A percentile compares a stretch with the other conserved stretches of the same genome.
Evolutionary conservation across 2,329 filamentous ascomycete species (phyloP).

Genomic region (Colletotrichum kahawae): DNA sequence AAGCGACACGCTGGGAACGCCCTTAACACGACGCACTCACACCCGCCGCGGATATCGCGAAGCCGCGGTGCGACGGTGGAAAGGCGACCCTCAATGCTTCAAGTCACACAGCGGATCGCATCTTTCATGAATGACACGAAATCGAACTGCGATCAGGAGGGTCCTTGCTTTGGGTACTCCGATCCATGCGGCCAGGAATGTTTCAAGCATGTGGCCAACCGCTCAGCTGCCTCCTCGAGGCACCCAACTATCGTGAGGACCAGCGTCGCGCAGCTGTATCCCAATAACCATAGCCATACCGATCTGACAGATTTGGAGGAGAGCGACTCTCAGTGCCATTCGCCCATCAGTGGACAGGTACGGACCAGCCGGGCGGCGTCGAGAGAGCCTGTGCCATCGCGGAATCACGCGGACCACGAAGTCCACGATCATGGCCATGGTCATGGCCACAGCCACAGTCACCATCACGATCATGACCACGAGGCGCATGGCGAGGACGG

Average conservation of each 20-base stretch:
- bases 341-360: constrained; percentile 35
- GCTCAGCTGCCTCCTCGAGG: constrained; percentile 38
- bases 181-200: constrained; percentile 71
- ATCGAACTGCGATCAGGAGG: constrained; percentile 63
- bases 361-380: constrained; percentile 44
- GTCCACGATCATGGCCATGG: constrained; percentile 25
- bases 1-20: constrained; percentile 35
- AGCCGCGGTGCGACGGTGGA: constrained; percentile 34
- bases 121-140: constrained; percentile 72
- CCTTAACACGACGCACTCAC: constrained; percentile 7
- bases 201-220: constrained; percentile 60
- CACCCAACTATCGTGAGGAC: constrained; percentile 45
- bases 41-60: constrained; percentile 15
- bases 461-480: constrained; percentile 2
- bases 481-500: constrained; percentile 34
- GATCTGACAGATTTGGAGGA: constrained; percentile 34
- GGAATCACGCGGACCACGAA: constrained; percentile 28
- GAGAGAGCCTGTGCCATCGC: constrained; percentile 35
- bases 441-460: constrained; percentile 5
- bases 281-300: constrained; percentile 28
- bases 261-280: constrained; percentile 40
- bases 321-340: constrained; percentile 32
- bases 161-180: constrained; percentile 67
- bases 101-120: constrained; percentile 61
- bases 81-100: constrained; percentile 58